Conservation (phyloP, 345 rosid genomes). For the Eucalyptus cloeziana region DNA sequence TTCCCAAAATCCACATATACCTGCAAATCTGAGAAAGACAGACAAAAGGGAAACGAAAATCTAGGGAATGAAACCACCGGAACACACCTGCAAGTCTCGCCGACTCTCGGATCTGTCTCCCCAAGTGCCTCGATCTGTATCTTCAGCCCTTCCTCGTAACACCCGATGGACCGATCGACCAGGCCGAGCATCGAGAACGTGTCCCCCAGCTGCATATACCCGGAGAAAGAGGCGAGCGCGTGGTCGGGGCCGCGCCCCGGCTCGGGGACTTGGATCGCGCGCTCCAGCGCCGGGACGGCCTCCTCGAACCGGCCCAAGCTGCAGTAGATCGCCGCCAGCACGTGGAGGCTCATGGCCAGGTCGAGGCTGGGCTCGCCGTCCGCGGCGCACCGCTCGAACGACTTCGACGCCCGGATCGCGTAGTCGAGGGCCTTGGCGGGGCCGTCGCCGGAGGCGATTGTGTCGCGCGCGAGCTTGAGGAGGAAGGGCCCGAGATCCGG, state of each 20-base stretch:
- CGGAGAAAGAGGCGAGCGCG: slow-evolving; percentile 85
- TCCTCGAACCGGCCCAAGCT: slow-evolving; percentile 92
- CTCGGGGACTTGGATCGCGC: slow-evolving; percentile 84
- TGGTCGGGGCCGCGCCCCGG: slow-evolving; percentile 64
- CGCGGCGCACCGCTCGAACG: slow-evolving; percentile 78
- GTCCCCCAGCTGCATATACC: slow-evolving; percentile 96
- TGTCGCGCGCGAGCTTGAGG: slow-evolving; percentile 85
- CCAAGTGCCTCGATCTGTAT: slow-evolving; percentile 96
- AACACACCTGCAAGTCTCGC: slow-evolving; percentile 94
- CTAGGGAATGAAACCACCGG: neutral
- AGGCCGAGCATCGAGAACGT: slow-evolving; percentile 95
- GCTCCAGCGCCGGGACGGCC: slow-evolving; percentile 78
- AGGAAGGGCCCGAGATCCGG: slow-evolving; percentile 99
- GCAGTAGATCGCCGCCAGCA: slow-evolving; percentile 87
- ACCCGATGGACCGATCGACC: slow-evolving; percentile 72
- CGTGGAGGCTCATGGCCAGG: slow-evolving; percentile 94
- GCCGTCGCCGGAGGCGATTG: slow-evolving; percentile 93
- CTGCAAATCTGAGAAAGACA: neutral
- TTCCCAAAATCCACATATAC: neutral
- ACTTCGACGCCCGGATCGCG: slow-evolving; percentile 80
- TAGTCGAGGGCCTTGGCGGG: slow-evolving; percentile 83
- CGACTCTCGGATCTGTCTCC: slow-evolving; percentile 92
- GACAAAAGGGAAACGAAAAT: neutral
- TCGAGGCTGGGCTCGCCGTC: slow-evolving; percentile 81
- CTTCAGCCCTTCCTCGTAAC: slow-evolving; percentile 83